Base-by-base conservation (phyloP, 352 stramenopile species). In the Albugo laibachii region DNA sequence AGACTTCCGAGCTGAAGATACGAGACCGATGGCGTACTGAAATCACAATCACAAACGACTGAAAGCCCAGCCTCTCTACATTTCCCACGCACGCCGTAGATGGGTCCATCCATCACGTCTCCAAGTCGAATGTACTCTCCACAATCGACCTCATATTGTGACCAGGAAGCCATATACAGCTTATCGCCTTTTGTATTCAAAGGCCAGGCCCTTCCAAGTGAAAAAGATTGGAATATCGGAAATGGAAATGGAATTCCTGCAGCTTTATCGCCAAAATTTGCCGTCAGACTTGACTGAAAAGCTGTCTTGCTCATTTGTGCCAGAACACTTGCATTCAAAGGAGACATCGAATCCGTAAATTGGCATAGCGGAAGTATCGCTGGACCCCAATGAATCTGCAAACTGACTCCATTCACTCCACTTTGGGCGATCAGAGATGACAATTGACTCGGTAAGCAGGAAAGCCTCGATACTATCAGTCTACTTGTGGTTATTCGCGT, bases 41-140 rank as follows among this genome's bases (percentile, higher is more conserved):
- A 88, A 44, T 67, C 52, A 13, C 78, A 91, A 0, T 34, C 47
- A 6, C 38, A 59, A n/a, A 47, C 52, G 24, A 31, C 24, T 8
- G 24, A 8, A 31, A 8, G 3, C 3, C 3, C 24, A 10, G 24
- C 8, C 35, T 31, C 52, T 19, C 56, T 47, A 41, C 68, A 92
- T 37, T 82, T 86, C 42, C 65, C 63, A 5, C 66, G 63, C 1
- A 92, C 73, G 1, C 78, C 70, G 45, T 80, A 80, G 11, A 77
- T 67, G 0, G 55, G 56, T 2, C 57, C 64, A 10, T 46, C 41
- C 0, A 54, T 47, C 5, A 62, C 52, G 21, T 79, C 62, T 0
- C 72, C 72, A 6, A 91, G 58, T 1, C 73, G 63, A 34, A 91
- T 64, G 53, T 62, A 75, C 39, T 86, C 78, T 0, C 72, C 70